A percentile compares a stretch with the other conserved stretches of the same genome.
phyloP scores from a whole-genome alignment of 2,329 filamentous ascomycete species.

The Pezicula neosporulosa region DNA sequence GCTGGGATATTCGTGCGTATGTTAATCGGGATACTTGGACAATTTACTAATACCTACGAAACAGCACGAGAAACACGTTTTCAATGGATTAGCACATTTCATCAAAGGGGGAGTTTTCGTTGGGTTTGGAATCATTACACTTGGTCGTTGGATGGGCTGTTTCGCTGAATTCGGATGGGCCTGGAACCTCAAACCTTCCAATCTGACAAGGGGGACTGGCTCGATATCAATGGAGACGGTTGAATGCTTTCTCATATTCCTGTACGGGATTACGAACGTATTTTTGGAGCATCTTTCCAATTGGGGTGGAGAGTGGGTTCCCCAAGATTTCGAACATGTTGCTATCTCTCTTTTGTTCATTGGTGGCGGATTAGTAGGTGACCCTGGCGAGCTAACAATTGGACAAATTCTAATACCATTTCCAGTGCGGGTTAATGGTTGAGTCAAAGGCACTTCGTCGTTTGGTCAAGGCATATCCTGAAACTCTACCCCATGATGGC shows the following conservation, averaged over 20 bases:
- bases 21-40: constrained; percentile 4
- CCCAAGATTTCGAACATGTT: constrained; percentile 6
- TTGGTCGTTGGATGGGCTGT: constrained; percentile 4
- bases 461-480: constrained; percentile 4
- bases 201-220: neutral
- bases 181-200: constrained; percentile 3
- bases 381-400: constrained; percentile 2
- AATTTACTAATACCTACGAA: constrained; percentile 5
- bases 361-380: constrained; percentile 4
- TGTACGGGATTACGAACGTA: constrained; percentile 7
- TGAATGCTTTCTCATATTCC: constrained; percentile 5
- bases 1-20: constrained; percentile 7
- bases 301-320: constrained; percentile 4
- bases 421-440: constrained; percentile 7
- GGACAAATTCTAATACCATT: constrained; percentile 7
- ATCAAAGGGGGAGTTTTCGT: constrained; percentile 6
- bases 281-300: constrained; percentile 6
- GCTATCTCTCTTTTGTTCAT: constrained; percentile 6
- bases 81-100: constrained; percentile 6
- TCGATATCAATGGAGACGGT: constrained; percentile 4
- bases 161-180: constrained; percentile 3
- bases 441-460: constrained; percentile 6
- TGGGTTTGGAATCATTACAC: constrained; percentile 2
- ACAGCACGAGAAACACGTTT: constrained; percentile 7
- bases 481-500: constrained; percentile 1